phyloP scores from a whole-genome alignment of 306 rosid species.

The Lotus japonicus region DNA sequence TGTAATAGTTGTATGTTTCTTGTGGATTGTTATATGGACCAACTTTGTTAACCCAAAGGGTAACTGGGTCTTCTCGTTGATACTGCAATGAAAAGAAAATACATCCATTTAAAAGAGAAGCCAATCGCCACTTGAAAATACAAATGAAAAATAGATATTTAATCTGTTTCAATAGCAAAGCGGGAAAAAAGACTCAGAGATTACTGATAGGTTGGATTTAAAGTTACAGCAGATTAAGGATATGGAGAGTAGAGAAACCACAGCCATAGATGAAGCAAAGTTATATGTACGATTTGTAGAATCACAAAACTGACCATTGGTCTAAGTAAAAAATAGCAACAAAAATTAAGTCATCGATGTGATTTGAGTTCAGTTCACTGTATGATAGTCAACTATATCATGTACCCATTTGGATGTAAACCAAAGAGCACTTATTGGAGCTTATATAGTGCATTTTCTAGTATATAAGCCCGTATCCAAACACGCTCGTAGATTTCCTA shows the following conservation, averaged over 20 bases:
- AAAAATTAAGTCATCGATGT: background rate
- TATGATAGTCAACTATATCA: background rate
- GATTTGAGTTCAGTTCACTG: background rate
- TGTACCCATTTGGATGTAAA: no score
- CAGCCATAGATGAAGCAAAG: background rate
- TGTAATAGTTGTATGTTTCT: conserved; percentile 97
- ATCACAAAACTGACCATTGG: background rate
- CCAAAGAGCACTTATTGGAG: no score
- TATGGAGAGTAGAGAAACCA: background rate
- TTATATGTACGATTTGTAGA: background rate
- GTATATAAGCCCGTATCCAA: no score
- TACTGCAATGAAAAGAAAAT: conserved; percentile 48
- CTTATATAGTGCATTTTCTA: no score
- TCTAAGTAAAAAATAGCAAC: background rate
- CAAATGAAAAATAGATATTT: background rate
- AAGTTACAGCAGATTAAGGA: background rate
- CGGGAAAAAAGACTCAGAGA: background rate
- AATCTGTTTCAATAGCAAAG: background rate
- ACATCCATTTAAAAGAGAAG: conserved; percentile 16
- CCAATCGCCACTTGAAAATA: background rate
- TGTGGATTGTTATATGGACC: conserved; percentile 99
- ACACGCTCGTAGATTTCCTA: background rate
- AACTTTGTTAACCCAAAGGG: conserved; percentile 97
- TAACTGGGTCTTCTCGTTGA: conserved; percentile 56
- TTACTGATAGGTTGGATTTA: background rate